These are phyloP conservation scores for Boletus rex-veris DNA, from an alignment of 768 basidiomycete species.

Conservation along the genomic window DNA sequence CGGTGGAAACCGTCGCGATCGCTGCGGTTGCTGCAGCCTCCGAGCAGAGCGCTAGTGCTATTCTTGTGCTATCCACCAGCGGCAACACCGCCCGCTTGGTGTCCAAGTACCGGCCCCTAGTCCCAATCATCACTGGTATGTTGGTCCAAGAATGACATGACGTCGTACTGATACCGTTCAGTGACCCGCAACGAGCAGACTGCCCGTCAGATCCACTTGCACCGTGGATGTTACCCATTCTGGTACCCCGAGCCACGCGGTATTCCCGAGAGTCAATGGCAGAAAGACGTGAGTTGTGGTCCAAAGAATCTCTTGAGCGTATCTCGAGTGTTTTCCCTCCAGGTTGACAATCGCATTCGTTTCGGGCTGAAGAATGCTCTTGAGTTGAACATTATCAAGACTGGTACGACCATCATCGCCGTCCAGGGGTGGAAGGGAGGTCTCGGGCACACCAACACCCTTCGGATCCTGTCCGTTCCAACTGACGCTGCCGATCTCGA, in stretches of 20 bases:
- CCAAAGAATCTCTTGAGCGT: not conserved
- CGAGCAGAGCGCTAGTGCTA: conserved; percentile 93
- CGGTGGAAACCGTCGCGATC: conserved; percentile 93
- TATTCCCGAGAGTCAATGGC: conserved; percentile 87
- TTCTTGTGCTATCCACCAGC: conserved; percentile 94
- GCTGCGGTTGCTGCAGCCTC: conserved; percentile 93
- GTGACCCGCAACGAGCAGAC: conserved; percentile 97
- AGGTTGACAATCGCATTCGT: conserved; percentile 89
- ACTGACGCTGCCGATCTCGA: conserved; percentile 77
- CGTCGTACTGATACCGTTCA: conserved; percentile 28
- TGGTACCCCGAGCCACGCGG: conserved; percentile 96
- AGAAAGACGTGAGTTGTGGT: conserved; percentile 74
- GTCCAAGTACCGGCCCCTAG: conserved; percentile 91
- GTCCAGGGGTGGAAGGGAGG: conserved; percentile 99
- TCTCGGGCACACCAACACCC: conserved; percentile 91
- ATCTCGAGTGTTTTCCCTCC: conserved; percentile 10
- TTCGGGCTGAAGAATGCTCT: conserved; percentile 86
- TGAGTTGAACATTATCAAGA: conserved; percentile 78
- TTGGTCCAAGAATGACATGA: not conserved
- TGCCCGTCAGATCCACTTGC: conserved; percentile 92
- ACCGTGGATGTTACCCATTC: conserved; percentile 96
- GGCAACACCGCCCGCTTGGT: conserved; percentile 94
- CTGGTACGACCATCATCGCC: conserved; percentile 86
- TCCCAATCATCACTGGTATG: conserved; percentile 93
- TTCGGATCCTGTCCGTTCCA: conserved; percentile 80